A percentile compares a stretch with the other conserved stretches of the same genome.
Evolutionary conservation across 371 early-diverging fungal genomes (phyloP).

Genomic region (Lichtheimia ramosa): DNA sequence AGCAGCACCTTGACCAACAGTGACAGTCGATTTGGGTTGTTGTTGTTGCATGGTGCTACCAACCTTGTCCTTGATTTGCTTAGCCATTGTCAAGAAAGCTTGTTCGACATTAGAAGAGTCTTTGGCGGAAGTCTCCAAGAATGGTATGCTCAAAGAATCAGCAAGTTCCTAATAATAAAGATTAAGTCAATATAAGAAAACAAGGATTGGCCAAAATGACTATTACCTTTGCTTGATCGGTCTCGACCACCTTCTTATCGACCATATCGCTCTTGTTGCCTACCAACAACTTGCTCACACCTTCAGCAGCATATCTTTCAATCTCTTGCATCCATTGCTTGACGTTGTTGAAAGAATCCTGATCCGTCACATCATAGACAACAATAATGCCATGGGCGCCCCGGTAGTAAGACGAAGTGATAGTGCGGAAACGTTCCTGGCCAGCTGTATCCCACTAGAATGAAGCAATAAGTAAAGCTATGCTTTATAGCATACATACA

Average conservation of each 20-base stretch:
- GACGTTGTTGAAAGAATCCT: slow-evolving; percentile 90
- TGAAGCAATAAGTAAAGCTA: background rate
- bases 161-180: slow-evolving; percentile 69
- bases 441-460: slow-evolving; percentile 99
- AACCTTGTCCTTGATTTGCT: slow-evolving; percentile 74
- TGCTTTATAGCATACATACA: background rate
- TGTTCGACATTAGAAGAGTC: slow-evolving; percentile 92
- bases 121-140: slow-evolving; percentile 95
- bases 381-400: slow-evolving; percentile 99
- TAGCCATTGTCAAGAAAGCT: slow-evolving; percentile 94
- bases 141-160: slow-evolving; percentile 81
- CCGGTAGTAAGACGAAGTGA: slow-evolving; percentile 98
- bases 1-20: slow-evolving; percentile 51
- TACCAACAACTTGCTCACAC: slow-evolving; percentile 95
- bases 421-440: slow-evolving; percentile 99
- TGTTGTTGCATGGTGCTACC: slow-evolving; percentile 34
- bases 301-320: slow-evolving; percentile 62
- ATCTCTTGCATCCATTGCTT: slow-evolving; percentile 98
- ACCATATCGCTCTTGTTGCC: slow-evolving; percentile 99
- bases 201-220: slow-evolving; percentile 7
- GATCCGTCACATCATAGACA: slow-evolving; percentile 98
- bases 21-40: slow-evolving; percentile 48
- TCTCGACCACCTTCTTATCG: slow-evolving; percentile 83
- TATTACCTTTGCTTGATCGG: slow-evolving; percentile 64
- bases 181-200: no score